These are phyloP conservation scores for Musa acuminata DNA, from an alignment of 176 grass and related monocot species.

Conservation along the genomic window DNA sequence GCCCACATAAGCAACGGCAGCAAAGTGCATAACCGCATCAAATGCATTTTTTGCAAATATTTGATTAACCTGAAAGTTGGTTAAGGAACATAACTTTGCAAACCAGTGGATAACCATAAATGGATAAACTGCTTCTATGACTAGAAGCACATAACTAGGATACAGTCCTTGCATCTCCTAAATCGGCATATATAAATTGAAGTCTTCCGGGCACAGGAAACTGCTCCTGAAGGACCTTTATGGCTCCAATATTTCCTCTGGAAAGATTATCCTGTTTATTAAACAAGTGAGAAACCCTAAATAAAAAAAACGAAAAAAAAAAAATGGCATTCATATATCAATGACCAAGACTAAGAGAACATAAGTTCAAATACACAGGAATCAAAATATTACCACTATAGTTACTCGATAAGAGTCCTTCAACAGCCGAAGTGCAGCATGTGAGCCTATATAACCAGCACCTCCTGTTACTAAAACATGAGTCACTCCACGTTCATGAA, in stretches of 20 bases:
- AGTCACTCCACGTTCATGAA: slow-evolving; percentile 57
- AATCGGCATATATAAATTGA: slow-evolving; percentile 84
- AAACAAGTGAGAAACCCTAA: rapidly evolving
- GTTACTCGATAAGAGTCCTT: slow-evolving; percentile 85
- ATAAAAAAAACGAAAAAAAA: background rate
- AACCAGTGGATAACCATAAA: background rate
- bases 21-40: slow-evolving; percentile 91
- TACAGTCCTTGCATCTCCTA: slow-evolving; percentile 73
- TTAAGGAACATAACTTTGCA: slow-evolving; percentile 15
- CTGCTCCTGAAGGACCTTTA: slow-evolving; percentile 61
- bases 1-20: slow-evolving; percentile 75
- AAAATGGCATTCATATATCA: background rate
- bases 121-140: too few species aligned
- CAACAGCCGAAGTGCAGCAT: slow-evolving; percentile 65
- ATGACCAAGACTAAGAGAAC: too few species aligned
- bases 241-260: slow-evolving; percentile 69
- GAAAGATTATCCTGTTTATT: slow-evolving; percentile 71
- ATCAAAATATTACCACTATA: slow-evolving; percentile 51
- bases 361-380: too few species aligned
- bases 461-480: slow-evolving; percentile 82
- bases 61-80: slow-evolving; percentile 39
- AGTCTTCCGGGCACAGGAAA: slow-evolving; percentile 53
- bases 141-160: slow-evolving; percentile 12
- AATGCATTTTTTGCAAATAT: slow-evolving; percentile 83
- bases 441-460: slow-evolving; percentile 84